Base-by-base conservation (phyloP, 108 stramenopile genomes). In the Asterionellopsis glacialis region DNA sequence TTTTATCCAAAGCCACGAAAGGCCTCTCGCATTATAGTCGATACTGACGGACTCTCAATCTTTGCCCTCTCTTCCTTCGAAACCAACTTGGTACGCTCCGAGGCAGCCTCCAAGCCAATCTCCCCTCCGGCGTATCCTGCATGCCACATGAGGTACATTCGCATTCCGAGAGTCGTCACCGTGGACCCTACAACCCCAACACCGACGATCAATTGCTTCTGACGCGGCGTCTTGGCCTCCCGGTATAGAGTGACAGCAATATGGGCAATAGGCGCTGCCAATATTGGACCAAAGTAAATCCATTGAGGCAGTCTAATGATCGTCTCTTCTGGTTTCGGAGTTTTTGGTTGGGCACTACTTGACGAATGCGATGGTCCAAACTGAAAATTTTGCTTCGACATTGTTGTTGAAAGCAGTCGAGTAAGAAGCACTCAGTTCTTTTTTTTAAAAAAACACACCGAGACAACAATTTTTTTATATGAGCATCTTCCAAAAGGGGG, bases 221-320 rank as follows among this genome's bases (percentile, higher is more conserved):
- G 72, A 18, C 48, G 63, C 12, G 68, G 72, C 9, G 77, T 74
- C 59, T 79, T 73, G 48, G 77, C 77, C 33, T 65, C 55, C n/a
- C 69, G 62, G 50, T 79, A 79, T 9, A 79, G 59, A 4, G 77
- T 69, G 6, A 79, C 77, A n/a, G 64, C 33, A 38, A 79, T 79
- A 47, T 79, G 77, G 7, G 77, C 77, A 7, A 79, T 22, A 15
- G 77, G 77, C 1, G 77, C 64, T 19, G 77, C 77, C 24, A 43
- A 27, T 24, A 79, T 79, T 11, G 77, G 77, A 21, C 77, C 77
- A 13, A 79, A 39, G 40, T 79, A 79, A 60, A 74, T 73, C 77
- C 77, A 79, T 59, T 79, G 77, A 14, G 69, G 77, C 44, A 70
- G 68, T 23, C 77, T n/a, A n/a, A n/a, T n/a, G n/a, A n/a, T n/a